These are phyloP conservation scores for Protea cynaroides DNA, from an alignment of 164 flowering plant genomes.

Conservation along the genomic window DNA sequence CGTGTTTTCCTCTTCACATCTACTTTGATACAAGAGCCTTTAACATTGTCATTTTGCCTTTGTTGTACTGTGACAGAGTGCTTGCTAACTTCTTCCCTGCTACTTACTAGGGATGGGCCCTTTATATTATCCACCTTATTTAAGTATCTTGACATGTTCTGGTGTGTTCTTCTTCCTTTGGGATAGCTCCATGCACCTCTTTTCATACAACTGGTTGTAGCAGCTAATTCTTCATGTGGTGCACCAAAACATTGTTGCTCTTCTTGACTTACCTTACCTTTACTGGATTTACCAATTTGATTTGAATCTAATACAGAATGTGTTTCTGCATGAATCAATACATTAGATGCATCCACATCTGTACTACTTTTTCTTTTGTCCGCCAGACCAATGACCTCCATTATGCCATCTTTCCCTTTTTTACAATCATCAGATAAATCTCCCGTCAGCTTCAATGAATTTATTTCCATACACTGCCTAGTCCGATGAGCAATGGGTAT, in stretches of 20 bases:
- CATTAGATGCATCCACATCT: slow-evolving; percentile 3
- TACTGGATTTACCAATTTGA: slow-evolving; percentile 11
- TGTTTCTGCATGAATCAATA: slow-evolving; percentile 5
- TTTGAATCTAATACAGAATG: slow-evolving; percentile 5
- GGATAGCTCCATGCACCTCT: slow-evolving; percentile 20
- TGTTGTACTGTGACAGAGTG: slow-evolving; percentile 11
- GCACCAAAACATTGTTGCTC: slow-evolving; percentile 9
- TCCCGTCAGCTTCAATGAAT: slow-evolving; percentile 10
- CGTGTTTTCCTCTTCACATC: slow-evolving; percentile 20
- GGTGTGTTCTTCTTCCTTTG: slow-evolving; percentile 34
- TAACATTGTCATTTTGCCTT: slow-evolving; percentile 12
- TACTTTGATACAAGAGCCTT: slow-evolving; percentile 5
- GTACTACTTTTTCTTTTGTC: slow-evolving; percentile 10
- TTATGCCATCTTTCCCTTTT: slow-evolving; percentile 10
- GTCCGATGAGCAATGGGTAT: slow-evolving; percentile 48
- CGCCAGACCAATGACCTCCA: slow-evolving; percentile 3
- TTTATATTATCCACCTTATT: slow-evolving; percentile 9
- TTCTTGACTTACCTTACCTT: slow-evolving; percentile 10
- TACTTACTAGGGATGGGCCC: slow-evolving; percentile 13
- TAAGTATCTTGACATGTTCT: slow-evolving; percentile 12
- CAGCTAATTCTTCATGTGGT: slow-evolving; percentile 5
- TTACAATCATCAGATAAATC: slow-evolving; percentile 7
- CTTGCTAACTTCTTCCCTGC: slow-evolving; percentile 12
- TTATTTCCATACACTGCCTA: slow-evolving; percentile 26
- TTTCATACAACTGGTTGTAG: slow-evolving; percentile 1